Evolutionary conservation across 257 asterid species (phyloP).

Genomic region (Lycium barbarum): DNA sequence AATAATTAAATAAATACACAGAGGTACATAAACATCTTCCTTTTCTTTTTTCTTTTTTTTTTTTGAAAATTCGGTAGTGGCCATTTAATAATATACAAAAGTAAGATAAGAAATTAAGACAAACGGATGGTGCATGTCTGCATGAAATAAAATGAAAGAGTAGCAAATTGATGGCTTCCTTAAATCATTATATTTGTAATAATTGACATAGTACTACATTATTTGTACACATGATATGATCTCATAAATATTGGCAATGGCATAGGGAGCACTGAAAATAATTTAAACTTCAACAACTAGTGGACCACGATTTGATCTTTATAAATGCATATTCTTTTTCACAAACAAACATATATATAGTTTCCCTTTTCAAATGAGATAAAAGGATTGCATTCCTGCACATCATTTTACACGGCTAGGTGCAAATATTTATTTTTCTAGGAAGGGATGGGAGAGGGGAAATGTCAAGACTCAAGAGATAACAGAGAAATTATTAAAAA

Average conservation of each 20-base stretch:
- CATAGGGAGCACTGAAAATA: neutral
- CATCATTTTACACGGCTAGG: too few species aligned
- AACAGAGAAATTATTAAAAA: too few species aligned
- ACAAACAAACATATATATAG: neutral
- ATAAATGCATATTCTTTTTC: conserved; percentile 7
- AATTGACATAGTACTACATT: neutral
- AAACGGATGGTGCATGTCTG: neutral
- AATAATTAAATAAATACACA: neutral
- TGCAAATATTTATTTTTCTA: too few species aligned
- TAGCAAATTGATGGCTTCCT: neutral
- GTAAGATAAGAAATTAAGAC: neutral
- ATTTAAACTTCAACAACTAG: neutral
- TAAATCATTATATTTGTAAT: neutral
- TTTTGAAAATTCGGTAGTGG: neutral
- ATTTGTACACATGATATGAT: neutral
- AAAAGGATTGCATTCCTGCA: neutral
- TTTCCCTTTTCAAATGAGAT: neutral
- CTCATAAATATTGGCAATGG: neutral
- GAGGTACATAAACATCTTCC: neutral
- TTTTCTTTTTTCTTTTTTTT: neutral
- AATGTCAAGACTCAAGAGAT: too few species aligned
- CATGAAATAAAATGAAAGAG: neutral
- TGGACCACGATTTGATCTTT: conserved; percentile 20
- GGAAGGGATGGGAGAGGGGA: too few species aligned
- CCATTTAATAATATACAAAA: neutral